A percentile compares a stretch with the other conserved stretches of the same genome.
phyloP scores from a whole-genome alignment of 2,329 filamentous ascomycete genomes.

The Ampelomyces quisqualis region DNA sequence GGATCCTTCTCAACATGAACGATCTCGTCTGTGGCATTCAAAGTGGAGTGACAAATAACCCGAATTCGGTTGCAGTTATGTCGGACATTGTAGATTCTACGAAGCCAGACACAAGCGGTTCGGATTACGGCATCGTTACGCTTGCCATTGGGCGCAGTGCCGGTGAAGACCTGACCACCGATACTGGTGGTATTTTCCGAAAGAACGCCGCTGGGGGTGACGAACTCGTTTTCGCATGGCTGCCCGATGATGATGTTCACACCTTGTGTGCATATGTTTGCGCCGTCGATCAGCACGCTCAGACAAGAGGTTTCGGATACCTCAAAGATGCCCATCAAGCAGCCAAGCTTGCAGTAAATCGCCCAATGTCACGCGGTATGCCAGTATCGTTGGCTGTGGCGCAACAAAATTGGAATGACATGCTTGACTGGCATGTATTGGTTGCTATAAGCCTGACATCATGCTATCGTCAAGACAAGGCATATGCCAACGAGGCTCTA shows the following conservation, averaged over 20 bases:
- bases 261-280: slow-evolving; percentile 61
- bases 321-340: slow-evolving; percentile 58
- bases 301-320: slow-evolving; percentile 58
- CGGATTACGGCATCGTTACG: slow-evolving; percentile 42
- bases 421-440: slow-evolving; percentile 67
- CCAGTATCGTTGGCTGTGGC: slow-evolving; percentile 27
- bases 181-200: slow-evolving; percentile 50
- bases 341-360: slow-evolving; percentile 44
- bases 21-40: slow-evolving; percentile 71
- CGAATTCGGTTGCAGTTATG: slow-evolving; percentile 57
- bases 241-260: slow-evolving; percentile 61
- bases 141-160: slow-evolving; percentile 45
- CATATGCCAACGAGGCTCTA: slow-evolving; percentile 40
- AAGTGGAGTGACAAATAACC: slow-evolving; percentile 58
- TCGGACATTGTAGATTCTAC: slow-evolving; percentile 57
- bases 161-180: slow-evolving; percentile 39
- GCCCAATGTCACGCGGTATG: slow-evolving; percentile 15
- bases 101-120: slow-evolving; percentile 44
- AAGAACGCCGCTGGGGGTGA: slow-evolving; percentile 42
- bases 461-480: slow-evolving; percentile 71
- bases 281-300: slow-evolving; percentile 56
- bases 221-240: slow-evolving; percentile 59
- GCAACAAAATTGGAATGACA: slow-evolving; percentile 63
- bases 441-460: slow-evolving; percentile 70
- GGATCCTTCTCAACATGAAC: slow-evolving; percentile 64